A percentile compares a stretch with the other conserved stretches of the same genome.
These are phyloP conservation scores for Aspergillus spinulosporus DNA, from an alignment of 2,329 filamentous ascomycete species.

Conservation along the genomic window DNA sequence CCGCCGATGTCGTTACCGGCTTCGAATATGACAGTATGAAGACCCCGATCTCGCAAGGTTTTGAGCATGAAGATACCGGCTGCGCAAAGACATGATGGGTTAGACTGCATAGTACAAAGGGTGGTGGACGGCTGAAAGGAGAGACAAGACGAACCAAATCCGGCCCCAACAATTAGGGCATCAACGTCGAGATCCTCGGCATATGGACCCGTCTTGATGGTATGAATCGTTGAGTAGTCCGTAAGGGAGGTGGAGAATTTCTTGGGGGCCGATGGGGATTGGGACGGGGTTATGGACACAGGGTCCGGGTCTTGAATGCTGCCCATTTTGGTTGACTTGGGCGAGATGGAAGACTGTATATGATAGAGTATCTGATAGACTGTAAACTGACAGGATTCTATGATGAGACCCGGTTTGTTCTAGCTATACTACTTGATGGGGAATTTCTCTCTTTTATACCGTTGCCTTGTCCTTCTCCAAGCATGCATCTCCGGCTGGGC, in stretches of 20 bases:
- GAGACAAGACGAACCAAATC: background rate
- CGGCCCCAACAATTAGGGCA: slow-evolving; percentile 5
- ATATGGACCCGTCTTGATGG: background rate
- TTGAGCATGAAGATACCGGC: slow-evolving; percentile 53
- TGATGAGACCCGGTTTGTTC: too few species aligned
- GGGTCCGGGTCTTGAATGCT: background rate
- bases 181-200: slow-evolving; percentile 7
- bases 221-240: background rate
- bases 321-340: background rate
- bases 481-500: too few species aligned
- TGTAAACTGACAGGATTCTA: too few species aligned
- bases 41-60: slow-evolving; percentile 52
- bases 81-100: background rate
- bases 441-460: too few species aligned
- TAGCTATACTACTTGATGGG: too few species aligned
- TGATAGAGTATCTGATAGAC: too few species aligned
- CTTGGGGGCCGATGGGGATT: background rate
- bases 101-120: background rate
- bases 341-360: background rate
- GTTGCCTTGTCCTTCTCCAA: too few species aligned
- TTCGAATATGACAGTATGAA: slow-evolving; percentile 54
- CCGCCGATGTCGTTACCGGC: slow-evolving; percentile 54
- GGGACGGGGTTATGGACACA: background rate
- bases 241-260: slow-evolving; percentile 4
- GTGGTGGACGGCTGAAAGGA: background rate